Evolutionary conservation across 1,284 basidiomycete species (phyloP), one percentile per base, ranked within the genome.

Genomic region (Coriolopsis trogii): DNA sequence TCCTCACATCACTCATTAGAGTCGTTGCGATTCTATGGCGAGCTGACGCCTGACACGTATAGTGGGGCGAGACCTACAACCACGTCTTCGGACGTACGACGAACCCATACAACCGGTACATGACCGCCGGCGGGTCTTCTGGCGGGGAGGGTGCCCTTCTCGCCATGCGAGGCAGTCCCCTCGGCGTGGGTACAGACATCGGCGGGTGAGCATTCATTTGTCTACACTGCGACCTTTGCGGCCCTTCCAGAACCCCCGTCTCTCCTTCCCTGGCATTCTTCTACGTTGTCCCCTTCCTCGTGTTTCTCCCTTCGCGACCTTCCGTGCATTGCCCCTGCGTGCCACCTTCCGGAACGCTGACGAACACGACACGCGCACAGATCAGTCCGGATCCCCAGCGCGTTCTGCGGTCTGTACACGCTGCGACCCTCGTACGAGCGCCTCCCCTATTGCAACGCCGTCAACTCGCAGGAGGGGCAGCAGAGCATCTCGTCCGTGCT

Each of bases 141-240:
- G 92, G 92, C 8, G 91, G 91, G 36, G 91, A 93, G 66, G 89
- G 73, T 1, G 89, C 89, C 4, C 67, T 93, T 21, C 69, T 94
- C 24, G 86, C 85, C 0, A 78, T 84, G 71, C 87, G 89, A 56
- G 92, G 89, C 6, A 81, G 87, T 2, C 84, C 84, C 0, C 65
- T 93, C 2, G 93, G 94, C 2, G 75, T 93, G 43, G 94, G 93
- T 5, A 83, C 80, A 6, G 92, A 94, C 65, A 82, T 93, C 59
- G 83, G 82, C 47, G 92, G 92, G 65, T 66, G 25, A 34, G 13
- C 12, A 16, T 33, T 13, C 30, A 4, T 34, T n/a, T n/a, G n/a
- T n/a, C n/a, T n/a, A n/a, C n/a, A n/a, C n/a, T n/a, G n/a, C n/a
- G n/a, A n/a, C n/a, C n/a, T n/a, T n/a, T n/a, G n/a, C 15, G 33